Percentiles rank a stretch among this genome's conserved stretches.
These are phyloP conservation scores for Trametes cubensis DNA, from an alignment of 768 basidiomycete genomes.

Conservation along the genomic window DNA sequence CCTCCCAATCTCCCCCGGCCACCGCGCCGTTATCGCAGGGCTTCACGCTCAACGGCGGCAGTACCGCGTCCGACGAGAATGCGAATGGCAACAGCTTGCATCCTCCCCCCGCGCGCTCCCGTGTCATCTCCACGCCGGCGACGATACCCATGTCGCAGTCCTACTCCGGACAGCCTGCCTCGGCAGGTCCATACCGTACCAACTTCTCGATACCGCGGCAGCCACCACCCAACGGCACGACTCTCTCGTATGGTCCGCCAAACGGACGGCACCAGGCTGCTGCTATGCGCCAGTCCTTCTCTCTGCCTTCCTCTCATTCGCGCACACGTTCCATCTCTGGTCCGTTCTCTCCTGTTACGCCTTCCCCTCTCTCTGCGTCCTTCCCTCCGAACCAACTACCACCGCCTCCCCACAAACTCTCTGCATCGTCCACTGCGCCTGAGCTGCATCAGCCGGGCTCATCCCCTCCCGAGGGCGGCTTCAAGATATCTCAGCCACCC, in stretches of 20 bases:
- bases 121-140: slow-evolving; percentile 32
- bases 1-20: slow-evolving; percentile 21
- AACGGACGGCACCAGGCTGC: slow-evolving; percentile 29
- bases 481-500: slow-evolving; percentile 27
- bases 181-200: slow-evolving; percentile 36
- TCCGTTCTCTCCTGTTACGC: slow-evolving; percentile 50
- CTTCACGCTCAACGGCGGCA: slow-evolving; percentile 20
- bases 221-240: slow-evolving; percentile 19
- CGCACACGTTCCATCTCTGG: slow-evolving; percentile 55
- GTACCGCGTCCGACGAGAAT: slow-evolving; percentile 3
- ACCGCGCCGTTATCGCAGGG: slow-evolving; percentile 14
- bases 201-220: slow-evolving; percentile 29
- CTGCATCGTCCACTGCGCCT: slow-evolving; percentile 23
- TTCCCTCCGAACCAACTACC: slow-evolving; percentile 36
- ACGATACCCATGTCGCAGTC: slow-evolving; percentile 29
- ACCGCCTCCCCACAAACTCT: slow-evolving; percentile 18
- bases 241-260: slow-evolving; percentile 1
- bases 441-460: slow-evolving; percentile 19
- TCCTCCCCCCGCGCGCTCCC: slow-evolving; percentile 17
- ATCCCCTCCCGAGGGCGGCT: slow-evolving; percentile 15
- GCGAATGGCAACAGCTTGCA: slow-evolving; percentile 3
- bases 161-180: slow-evolving; percentile 29
- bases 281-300: slow-evolving; percentile 34
- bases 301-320: slow-evolving; percentile 40
- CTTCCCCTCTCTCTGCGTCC: slow-evolving; percentile 52